Base-by-base conservation (phyloP, 257 asterid genomes). In the Thymus mandschuricus region DNA sequence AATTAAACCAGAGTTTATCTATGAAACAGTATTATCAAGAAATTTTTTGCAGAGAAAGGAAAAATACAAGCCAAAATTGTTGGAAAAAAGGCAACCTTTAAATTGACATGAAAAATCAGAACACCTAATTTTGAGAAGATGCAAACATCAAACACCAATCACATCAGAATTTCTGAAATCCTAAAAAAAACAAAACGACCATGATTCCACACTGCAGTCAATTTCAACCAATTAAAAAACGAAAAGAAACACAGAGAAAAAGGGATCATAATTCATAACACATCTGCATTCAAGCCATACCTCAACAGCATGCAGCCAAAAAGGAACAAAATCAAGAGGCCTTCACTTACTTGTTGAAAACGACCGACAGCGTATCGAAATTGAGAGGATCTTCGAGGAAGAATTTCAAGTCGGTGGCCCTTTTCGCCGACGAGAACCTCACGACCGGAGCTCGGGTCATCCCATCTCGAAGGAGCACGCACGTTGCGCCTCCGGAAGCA, bases 371-470 rank as follows among this genome's bases (percentile, higher is more conserved):
- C 5, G 90, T 80, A 55, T 88, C 96, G 78, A 87, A 92, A 84
- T 90, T 90, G 63, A 82, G 80, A 62, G 97, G 96, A 65, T 93
- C 96, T 77, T 93, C 97, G 77, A 93, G 78, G 94, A 80, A 93
- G 81, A 90, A 87, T 75, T 90, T 89, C 82, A 93, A 76, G 48
- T 90, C 92, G 2, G 89, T 28, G 3, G 98, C 97, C 86, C 92
- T 87, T 73, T 84, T 90, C 9, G 92, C 96, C 9, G 96, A 77
- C 43, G 87, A 62, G 40, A 90, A 90, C 86, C 97, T 87, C 57
- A 93, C 96, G 55, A 89, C 98, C 8, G 98, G 98, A 57, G 98
- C 98, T 81, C 98, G 85, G 44, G 96, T 93, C 98, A 93, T 93
- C 78, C 82, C 94, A 57, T 93, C 98, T 60, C 91, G 82, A 33